phyloP scores from a whole-genome alignment of 306 rosid genomes.

The Gastrolobium bilobum region DNA sequence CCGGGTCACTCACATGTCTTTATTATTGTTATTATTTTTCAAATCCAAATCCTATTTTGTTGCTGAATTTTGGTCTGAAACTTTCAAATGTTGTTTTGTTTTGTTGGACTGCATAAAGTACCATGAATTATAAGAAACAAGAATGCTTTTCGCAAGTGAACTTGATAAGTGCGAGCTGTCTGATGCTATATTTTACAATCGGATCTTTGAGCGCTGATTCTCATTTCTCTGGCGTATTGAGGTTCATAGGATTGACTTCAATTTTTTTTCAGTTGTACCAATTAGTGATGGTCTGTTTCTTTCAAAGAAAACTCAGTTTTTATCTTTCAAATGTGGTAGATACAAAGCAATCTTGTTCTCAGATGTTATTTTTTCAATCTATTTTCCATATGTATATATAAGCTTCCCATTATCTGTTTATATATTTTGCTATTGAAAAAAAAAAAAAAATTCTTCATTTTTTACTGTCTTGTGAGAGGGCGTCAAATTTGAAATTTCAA shows the following conservation, averaged over 20 bases:
- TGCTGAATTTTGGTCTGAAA: neutral
- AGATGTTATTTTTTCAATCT: slow-evolving; percentile 25
- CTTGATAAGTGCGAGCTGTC: slow-evolving; percentile 36
- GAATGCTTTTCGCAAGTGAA: slow-evolving; percentile 21
- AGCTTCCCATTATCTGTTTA: neutral
- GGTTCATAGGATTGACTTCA: slow-evolving; percentile 1
- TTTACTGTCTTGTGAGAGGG: neutral
- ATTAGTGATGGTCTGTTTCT: slow-evolving; percentile 26
- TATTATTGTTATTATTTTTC: too few species aligned
- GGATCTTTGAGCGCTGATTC: slow-evolving; percentile 11
- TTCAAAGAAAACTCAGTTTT: slow-evolving; percentile 10
- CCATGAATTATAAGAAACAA: slow-evolving; percentile 29
- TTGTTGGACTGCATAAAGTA: slow-evolving; percentile 6
- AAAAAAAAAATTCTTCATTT: neutral
- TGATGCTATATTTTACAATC: neutral
- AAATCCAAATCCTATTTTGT: neutral
- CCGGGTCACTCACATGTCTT: neutral
- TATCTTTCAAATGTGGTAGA: slow-evolving; percentile 44
- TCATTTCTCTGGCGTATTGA: slow-evolving; percentile 2
- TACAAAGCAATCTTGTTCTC: slow-evolving; percentile 50
- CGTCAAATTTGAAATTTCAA: slow-evolving; percentile 29
- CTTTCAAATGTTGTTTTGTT: slow-evolving; percentile 34
- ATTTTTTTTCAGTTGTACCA: slow-evolving; percentile 16
- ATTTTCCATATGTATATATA: slow-evolving; percentile 28
- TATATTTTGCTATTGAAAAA: neutral